Conservation (phyloP, 306 rosid species). For the Corylus heterophylla region DNA sequence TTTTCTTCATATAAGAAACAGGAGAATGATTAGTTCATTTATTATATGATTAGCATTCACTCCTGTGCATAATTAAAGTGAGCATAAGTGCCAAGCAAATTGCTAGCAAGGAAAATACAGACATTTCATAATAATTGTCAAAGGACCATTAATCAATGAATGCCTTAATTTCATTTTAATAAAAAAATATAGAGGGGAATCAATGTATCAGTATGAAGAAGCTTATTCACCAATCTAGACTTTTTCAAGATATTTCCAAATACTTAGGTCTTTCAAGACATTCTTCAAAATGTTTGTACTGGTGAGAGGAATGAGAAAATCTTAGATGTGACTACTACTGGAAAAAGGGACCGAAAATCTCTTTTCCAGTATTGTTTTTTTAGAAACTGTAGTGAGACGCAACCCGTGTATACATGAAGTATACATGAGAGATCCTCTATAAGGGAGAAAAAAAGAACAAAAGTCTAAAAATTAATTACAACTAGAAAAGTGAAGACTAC, state of each 20-base stretch:
- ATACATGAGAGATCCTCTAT: too few species aligned
- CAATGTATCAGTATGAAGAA: not conserved
- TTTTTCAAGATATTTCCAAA: not conserved
- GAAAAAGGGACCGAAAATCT: not conserved
- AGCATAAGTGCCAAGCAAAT: not conserved
- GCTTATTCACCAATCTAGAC: not conserved
- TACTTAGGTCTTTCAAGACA: not conserved
- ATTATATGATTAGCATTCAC: not conserved
- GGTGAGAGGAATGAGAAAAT: not conserved
- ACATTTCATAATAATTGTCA: not conserved
- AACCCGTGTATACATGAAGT: too few species aligned
- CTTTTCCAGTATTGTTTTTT: not conserved
- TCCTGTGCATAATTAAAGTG: not conserved
- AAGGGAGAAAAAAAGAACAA: too few species aligned
- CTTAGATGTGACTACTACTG: not conserved
- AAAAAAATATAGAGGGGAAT: too few species aligned
- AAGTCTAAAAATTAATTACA: too few species aligned
- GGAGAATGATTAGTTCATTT: conserved; percentile 27
- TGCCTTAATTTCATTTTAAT: not conserved
- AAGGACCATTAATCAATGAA: not conserved
- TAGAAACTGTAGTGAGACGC: too few species aligned
- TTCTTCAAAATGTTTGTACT: not conserved
- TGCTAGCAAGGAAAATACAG: not conserved
- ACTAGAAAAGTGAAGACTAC: too few species aligned
- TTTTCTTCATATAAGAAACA: conserved; percentile 51